Conservation (phyloP, 2,329 filamentous ascomycete species). For the Colletotrichum sansevieriae region DNA sequence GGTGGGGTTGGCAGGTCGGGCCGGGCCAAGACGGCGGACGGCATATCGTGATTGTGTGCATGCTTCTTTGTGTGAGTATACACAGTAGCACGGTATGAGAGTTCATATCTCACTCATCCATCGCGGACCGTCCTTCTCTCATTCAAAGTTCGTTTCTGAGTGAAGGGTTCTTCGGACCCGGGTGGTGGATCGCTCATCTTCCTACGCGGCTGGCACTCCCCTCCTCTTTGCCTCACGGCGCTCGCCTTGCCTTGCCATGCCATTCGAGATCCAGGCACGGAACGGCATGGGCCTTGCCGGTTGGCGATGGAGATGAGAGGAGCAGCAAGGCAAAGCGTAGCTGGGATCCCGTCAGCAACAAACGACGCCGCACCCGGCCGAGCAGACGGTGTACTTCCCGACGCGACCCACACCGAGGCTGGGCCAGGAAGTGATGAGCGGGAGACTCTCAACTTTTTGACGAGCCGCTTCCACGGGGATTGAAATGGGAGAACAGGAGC, state of each 20-base stretch:
- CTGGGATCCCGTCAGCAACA: constrained; percentile 19
- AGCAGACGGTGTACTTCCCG: constrained; percentile 29
- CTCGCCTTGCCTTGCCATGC: constrained; percentile 9
- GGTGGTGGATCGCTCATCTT: constrained; percentile 20
- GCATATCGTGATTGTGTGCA: neutral
- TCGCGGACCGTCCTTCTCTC: constrained; percentile 20
- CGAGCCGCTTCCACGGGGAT: neutral
- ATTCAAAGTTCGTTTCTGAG: constrained; percentile 40
- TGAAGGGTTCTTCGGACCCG: constrained; percentile 33
- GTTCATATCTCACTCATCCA: constrained; percentile 2
- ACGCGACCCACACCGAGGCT: constrained; percentile 10
- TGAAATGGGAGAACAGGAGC: constrained; percentile 18
- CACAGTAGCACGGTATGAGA: neutral
- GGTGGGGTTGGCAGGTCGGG: constrained; percentile 15
- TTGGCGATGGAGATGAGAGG: constrained; percentile 3
- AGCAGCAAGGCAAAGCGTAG: constrained; percentile 15
- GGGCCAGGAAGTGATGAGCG: neutral
- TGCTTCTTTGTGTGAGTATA: constrained; percentile 3
- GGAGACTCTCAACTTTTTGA: neutral
- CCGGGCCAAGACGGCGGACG: constrained; percentile 11
- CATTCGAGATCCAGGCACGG: constrained; percentile 18
- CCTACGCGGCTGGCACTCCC: constrained; percentile 1
- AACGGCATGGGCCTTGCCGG: constrained; percentile 18
- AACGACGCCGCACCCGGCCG: constrained; percentile 15
- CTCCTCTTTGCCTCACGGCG: constrained; percentile 1